Evolutionary conservation across 257 asterid genomes (phyloP).

Genomic region (Haberlea rhodopensis): DNA sequence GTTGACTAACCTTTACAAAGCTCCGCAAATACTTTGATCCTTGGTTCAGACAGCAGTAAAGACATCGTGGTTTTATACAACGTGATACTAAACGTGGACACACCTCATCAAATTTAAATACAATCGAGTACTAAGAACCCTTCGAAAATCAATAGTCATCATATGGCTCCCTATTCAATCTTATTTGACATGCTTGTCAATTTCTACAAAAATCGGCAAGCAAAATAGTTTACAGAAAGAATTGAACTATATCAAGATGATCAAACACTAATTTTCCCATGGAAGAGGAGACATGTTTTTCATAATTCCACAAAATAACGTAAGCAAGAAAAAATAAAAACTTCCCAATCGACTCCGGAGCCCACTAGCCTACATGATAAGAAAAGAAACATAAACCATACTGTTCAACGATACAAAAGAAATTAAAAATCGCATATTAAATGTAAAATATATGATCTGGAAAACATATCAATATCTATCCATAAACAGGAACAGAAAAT

Average conservation of each 20-base stretch:
- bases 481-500: conserved; percentile 1
- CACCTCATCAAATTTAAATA: background rate
- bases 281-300: background rate
- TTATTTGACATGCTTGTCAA: too few relatives aligned
- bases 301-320: background rate
- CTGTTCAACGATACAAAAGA: background rate
- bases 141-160: background rate
- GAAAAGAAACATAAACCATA: background rate
- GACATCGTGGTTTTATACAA: background rate
- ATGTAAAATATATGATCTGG: conserved; percentile 2
- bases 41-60: background rate
- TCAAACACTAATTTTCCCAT: background rate
- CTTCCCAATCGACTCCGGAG: background rate
- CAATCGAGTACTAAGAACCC: conserved; percentile 10
- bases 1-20: background rate
- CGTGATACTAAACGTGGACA: background rate
- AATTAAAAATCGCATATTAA: background rate
- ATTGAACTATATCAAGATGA: conserved; percentile 3
- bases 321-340: background rate
- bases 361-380: conserved; percentile 5
- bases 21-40: background rate
- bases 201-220: background rate
- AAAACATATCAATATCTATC: background rate
- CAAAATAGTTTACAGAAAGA: background rate
- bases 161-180: background rate